Percentiles rank a stretch among this genome's conserved stretches.
Conservation (phyloP, 2,329 filamentous ascomycete genomes). For the Penicillium sp. region DNA sequence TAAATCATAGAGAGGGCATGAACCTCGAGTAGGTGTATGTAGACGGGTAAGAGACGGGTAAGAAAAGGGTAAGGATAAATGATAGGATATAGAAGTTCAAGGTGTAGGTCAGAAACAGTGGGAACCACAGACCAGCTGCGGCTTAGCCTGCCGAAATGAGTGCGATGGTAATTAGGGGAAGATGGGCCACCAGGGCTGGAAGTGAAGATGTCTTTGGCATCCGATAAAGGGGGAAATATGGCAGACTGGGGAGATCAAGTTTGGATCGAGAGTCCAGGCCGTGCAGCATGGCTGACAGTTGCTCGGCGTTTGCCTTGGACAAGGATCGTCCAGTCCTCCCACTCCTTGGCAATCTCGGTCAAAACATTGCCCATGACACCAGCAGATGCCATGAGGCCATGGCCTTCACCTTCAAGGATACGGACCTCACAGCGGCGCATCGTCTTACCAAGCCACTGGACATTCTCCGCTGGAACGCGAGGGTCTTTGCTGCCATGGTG, state of each 20-base stretch:
- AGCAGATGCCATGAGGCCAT: constrained; percentile 93
- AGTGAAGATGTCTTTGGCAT: background rate
- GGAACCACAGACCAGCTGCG: constrained; percentile 3
- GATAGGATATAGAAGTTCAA: background rate
- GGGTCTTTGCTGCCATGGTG: constrained; percentile 90
- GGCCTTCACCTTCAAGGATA: constrained; percentile 85
- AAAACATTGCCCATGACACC: constrained; percentile 90
- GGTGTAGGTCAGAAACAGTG: background rate
- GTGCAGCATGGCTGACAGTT: constrained; percentile 22
- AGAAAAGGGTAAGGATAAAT: constrained; percentile 1
- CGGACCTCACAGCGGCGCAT: constrained; percentile 93
- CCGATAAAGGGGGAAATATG: background rate
- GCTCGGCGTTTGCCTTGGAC: constrained; percentile 44
- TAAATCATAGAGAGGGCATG: constrained; percentile 19
- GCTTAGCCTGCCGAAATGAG: background rate
- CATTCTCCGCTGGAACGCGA: constrained; percentile 90
- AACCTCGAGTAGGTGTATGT: constrained; percentile 20
- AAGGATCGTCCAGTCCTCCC: constrained; percentile 78
- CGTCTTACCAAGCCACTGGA: constrained; percentile 87
- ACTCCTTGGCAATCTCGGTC: constrained; percentile 90
- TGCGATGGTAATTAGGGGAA: constrained; percentile 1
- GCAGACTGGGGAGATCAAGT: constrained; percentile 6
- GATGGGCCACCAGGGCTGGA: constrained; percentile 7
- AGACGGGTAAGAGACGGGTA: background rate
- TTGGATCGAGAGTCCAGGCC: constrained; percentile 18